Evolutionary conservation across 805 yeast genomes (phyloP), one percentile per base, ranked within the genome.

Genomic region (Hemisphaericaspora nanyangensis): DNA sequence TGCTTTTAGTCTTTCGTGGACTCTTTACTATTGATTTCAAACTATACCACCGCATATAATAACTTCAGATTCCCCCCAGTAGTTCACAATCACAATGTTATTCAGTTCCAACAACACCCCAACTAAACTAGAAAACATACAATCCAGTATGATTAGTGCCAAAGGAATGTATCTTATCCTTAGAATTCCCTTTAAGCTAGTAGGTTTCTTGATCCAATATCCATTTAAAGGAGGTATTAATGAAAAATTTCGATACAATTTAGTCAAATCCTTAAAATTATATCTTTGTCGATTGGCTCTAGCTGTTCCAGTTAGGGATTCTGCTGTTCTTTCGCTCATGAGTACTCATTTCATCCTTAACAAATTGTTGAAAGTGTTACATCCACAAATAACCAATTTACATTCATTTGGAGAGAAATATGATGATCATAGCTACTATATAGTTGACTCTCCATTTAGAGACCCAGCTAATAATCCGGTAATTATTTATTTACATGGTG

Each of bases 401-500:
- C 61, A 63, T 2, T 57, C 57, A 6, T 68, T 54, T 37, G 74
- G 74, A 5, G 49, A 55, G 24, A 40, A 46, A 18, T 63, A 47
- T 40, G 65, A 61, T 42, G 45, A 45, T 8, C 51, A 60, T 37
- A 53, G 65, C 15, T 44, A 50, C 30, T 68, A 72, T 73, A 42
- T 67, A 12, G 61, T 50, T 5, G 58, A 57, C 38, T 57, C 56
- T 37, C 55, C 55, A 10, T 49, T 49, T 29, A 48, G 54, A 30
- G 49, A 47, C 5, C 45, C 52, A 2, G 39, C 38, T 1, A n/a
- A 27, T n/a, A 67, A 59, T 38, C 66, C 67, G 17, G 50, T 63
- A 22, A 38, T 68, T 8, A 43, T 68, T 15, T 68, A 52, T 33
- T 42, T 54, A 7, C 74, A 68, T 42, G 72, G 74, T 12, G 74